Evolutionary conservation across 2,329 filamentous ascomycete genomes (phyloP).

Genomic region (Talaromyces verruculosus): DNA sequence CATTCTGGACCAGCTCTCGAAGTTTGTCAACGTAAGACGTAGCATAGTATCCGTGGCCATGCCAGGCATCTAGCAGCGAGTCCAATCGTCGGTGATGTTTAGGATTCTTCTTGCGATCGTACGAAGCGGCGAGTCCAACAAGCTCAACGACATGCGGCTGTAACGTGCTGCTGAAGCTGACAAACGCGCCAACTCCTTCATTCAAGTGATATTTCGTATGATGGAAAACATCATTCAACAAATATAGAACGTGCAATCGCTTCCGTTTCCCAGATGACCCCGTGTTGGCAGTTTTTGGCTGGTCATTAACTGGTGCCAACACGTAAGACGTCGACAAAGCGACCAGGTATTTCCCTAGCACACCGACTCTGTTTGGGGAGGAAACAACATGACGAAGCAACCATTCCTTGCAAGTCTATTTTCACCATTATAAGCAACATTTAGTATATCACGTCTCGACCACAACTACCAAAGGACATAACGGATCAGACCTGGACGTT

Average conservation of each 20-base stretch:
- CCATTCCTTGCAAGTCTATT: conserved; percentile 85
- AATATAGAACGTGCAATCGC: conserved; percentile 72
- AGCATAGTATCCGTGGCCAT: conserved; percentile 63
- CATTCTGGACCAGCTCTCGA: conserved; percentile 56
- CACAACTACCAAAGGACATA: conserved; percentile 31
- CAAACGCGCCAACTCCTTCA: conserved; percentile 41
- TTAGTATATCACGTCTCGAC: conserved; percentile 37
- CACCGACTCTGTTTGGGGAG: conserved; percentile 64
- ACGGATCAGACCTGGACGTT: conserved; percentile 82
- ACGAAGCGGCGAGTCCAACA: conserved; percentile 56
- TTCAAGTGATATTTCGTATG: conserved; percentile 59
- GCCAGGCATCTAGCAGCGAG: conserved; percentile 68
- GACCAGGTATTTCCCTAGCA: conserved; percentile 73
- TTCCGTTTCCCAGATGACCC: conserved; percentile 63
- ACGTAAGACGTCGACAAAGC: conserved; percentile 64
- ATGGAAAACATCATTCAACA: conserved; percentile 76
- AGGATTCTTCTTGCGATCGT: conserved; percentile 57
- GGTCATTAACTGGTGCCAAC: conserved; percentile 27
- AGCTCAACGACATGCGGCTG: conserved; percentile 63
- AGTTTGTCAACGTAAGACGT: conserved; percentile 57
- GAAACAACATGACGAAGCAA: conserved; percentile 69
- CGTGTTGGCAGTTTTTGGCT: conserved; percentile 21
- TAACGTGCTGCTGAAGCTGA: conserved; percentile 56
- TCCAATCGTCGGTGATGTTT: conserved; percentile 66
- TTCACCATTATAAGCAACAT: conserved; percentile 26